phyloP scores from a whole-genome alignment of 2,329 filamentous ascomycete genomes.

The Lecanoromycetidae sp. region DNA sequence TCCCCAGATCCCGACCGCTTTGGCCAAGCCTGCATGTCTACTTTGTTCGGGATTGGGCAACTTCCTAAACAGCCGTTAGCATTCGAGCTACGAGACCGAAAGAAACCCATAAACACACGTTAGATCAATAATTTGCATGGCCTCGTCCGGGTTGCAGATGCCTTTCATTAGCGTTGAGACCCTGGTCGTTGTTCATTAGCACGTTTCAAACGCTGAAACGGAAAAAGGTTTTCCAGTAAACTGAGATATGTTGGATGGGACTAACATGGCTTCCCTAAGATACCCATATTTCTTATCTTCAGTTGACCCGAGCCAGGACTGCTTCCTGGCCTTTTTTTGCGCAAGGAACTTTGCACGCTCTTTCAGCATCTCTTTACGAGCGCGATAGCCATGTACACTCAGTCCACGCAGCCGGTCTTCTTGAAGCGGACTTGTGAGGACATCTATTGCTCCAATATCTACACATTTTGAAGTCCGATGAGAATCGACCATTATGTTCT shows the following conservation, averaged over 20 bases:
- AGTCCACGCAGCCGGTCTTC: constrained; percentile 61
- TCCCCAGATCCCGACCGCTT: constrained; percentile 64
- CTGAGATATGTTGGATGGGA: constrained; percentile 9
- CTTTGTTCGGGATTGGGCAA: constrained; percentile 1
- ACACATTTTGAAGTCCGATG: constrained; percentile 58
- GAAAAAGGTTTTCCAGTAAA: too few species aligned
- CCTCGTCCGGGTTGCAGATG: constrained; percentile 62
- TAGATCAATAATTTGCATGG: constrained; percentile 48
- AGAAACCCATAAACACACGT: constrained; percentile 32
- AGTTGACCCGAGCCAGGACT: constrained; percentile 82
- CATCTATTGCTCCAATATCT: constrained; percentile 76
- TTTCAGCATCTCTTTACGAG: constrained; percentile 61
- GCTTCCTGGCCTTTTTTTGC: constrained; percentile 62
- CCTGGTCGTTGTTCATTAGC: too few species aligned
- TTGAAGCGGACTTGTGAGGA: constrained; percentile 68
- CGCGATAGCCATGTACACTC: constrained; percentile 71
- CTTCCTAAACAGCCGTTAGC: background rate
- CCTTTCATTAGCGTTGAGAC: constrained; percentile 81
- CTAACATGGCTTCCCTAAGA: constrained; percentile 70
- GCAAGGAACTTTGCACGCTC: constrained; percentile 63
- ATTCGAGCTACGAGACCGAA: background rate
- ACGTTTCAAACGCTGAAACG: too few species aligned
- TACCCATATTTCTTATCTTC: constrained; percentile 82
- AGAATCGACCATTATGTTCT: constrained; percentile 31
- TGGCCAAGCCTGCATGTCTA: constrained; percentile 52